These are phyloP conservation scores for Plasmopara muralis DNA, from an alignment of 352 stramenopile species.

Conservation along the genomic window DNA sequence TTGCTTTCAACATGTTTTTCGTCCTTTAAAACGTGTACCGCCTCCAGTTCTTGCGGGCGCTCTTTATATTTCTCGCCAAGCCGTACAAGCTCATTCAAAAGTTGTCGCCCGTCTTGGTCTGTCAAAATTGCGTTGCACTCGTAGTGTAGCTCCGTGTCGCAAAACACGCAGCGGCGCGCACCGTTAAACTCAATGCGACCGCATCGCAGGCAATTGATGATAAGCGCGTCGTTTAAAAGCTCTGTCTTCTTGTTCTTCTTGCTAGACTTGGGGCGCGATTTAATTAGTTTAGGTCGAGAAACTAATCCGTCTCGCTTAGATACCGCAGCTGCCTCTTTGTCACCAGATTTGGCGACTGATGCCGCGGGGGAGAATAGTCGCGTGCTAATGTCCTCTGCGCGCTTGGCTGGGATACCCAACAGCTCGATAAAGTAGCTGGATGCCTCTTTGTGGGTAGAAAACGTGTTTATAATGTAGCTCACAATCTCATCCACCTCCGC, in stretches of 20 bases:
- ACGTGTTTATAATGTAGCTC: slow-evolving; percentile 40
- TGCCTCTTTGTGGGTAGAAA: slow-evolving; percentile 40
- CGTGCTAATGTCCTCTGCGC: slow-evolving; percentile 41
- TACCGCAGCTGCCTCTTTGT: slow-evolving; percentile 3
- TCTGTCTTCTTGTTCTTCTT: slow-evolving; percentile 35
- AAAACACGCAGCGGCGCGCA: slow-evolving; percentile 46
- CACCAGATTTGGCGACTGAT: slow-evolving; percentile 1
- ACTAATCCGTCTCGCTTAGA: slow-evolving; percentile 32
- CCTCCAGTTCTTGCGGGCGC: slow-evolving; percentile 43
- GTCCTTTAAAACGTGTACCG: slow-evolving; percentile 31
- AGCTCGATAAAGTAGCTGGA: slow-evolving; percentile 62
- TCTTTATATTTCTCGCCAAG: slow-evolving; percentile 38
- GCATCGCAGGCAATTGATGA: slow-evolving; percentile 71
- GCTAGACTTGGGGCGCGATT: slow-evolving; percentile 41
- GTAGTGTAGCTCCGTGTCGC: slow-evolving; percentile 49
- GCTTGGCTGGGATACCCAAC: slow-evolving; percentile 40
- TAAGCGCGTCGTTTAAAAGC: slow-evolving; percentile 43
- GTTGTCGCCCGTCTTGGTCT: slow-evolving; percentile 30
- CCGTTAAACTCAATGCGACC: slow-evolving; percentile 62
- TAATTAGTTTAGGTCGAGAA: slow-evolving; percentile 26
- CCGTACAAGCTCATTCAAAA: slow-evolving; percentile 52
- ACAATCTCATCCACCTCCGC: slow-evolving; percentile 66
- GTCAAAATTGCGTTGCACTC: slow-evolving; percentile 27
- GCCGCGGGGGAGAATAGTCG: slow-evolving; percentile 31
- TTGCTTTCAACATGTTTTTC: slow-evolving; percentile 18